Evolutionary conservation across 331 rosid species (phyloP).

Genomic region (Rhamnella rubrinervis): DNA sequence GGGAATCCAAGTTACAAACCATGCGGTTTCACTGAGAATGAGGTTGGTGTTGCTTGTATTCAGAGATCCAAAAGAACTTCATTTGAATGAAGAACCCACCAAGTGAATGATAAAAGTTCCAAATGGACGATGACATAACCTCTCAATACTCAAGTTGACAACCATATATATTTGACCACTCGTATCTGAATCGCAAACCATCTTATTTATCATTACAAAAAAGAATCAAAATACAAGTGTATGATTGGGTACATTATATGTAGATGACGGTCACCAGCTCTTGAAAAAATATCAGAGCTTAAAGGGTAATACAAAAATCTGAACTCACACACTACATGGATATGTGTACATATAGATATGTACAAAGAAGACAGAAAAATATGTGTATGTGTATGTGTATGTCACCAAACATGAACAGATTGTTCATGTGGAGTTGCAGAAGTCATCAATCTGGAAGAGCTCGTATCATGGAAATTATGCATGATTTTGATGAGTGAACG

Average conservation of each 20-base stretch:
- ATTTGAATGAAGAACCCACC: too few species aligned
- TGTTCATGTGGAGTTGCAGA: conserved; percentile 34
- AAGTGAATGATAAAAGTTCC: too few species aligned
- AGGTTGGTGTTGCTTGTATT: too few species aligned
- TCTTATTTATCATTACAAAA: conserved; percentile 18
- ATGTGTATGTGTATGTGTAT: not conserved
- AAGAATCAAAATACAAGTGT: conserved; percentile 6
- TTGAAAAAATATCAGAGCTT: conserved; percentile 40
- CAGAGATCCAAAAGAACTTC: too few species aligned
- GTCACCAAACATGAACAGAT: conserved; percentile 28
- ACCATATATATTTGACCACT: not conserved
- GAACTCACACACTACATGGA: not conserved
- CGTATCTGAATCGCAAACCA: not conserved
- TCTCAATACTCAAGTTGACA: not conserved
- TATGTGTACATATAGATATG: not conserved
- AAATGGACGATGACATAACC: too few species aligned
- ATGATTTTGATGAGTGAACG: conserved; percentile 56
- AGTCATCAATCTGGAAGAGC: conserved; percentile 30
- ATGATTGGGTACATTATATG: not conserved
- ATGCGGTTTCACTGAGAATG: too few species aligned
- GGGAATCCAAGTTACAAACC: too few species aligned
- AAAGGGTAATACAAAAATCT: not conserved
- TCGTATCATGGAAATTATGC: conserved; percentile 48
- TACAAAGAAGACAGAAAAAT: not conserved
- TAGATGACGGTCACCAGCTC: conserved; percentile 19